A percentile compares a stretch with the other conserved stretches of the same genome.
Conservation (phyloP, 106 monocot species). For the Phalaenopsis aphrodite region DNA sequence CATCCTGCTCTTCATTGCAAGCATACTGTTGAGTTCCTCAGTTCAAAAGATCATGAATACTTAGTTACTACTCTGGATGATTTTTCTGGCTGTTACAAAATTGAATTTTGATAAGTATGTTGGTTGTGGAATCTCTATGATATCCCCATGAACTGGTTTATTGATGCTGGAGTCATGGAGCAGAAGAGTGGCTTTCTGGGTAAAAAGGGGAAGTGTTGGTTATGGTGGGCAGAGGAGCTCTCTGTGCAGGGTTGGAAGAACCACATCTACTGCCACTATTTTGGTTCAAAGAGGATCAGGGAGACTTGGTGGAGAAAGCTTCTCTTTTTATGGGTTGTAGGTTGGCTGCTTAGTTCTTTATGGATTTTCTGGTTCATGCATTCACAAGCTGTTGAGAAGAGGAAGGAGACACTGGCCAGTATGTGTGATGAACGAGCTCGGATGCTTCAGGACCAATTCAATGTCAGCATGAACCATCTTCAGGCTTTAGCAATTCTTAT, state of each 20-base stretch:
- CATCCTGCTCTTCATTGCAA: neutral
- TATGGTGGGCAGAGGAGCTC: conserved; percentile 35
- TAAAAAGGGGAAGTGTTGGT: conserved; percentile 23
- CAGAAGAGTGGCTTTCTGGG: conserved; percentile 35
- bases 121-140: conserved; percentile 31
- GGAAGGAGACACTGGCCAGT: conserved; percentile 68
- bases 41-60: neutral
- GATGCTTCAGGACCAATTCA: conserved; percentile 99
- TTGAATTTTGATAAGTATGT: conserved; percentile 30
- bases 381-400: conserved; percentile 55
- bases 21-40: neutral
- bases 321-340: conserved; percentile 61
- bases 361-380: conserved; percentile 86
- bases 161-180: conserved; percentile 57
- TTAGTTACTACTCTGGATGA: conserved; percentile 16
- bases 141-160: conserved; percentile 57
- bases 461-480: conserved; percentile 98
- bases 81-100: conserved; percentile 10
- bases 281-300: conserved; percentile 58
- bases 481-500: conserved; percentile 86
- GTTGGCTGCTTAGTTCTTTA: conserved; percentile 47
- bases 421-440: conserved; percentile 95
- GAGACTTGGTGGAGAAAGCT: conserved; percentile 85
- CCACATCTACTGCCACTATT: conserved; percentile 55
- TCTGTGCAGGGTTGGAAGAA: conserved; percentile 38